These are phyloP conservation scores for Coix lacrymajobi DNA, from an alignment of 176 grass and related monocot species.

Conservation along the genomic window DNA sequence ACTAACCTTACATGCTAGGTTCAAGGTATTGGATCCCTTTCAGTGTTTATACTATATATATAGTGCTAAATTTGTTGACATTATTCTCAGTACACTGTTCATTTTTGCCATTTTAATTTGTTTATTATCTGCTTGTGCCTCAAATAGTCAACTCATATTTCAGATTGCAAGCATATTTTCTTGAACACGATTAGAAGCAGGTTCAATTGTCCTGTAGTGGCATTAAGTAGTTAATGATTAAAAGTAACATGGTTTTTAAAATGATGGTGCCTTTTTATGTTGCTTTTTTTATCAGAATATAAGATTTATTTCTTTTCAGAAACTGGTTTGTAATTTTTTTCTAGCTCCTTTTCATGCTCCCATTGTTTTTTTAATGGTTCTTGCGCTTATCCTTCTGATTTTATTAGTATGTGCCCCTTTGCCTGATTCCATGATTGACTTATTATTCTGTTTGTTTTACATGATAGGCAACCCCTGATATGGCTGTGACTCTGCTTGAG, in stretches of 20 bases:
- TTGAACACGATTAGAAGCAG: background rate
- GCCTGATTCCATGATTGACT: conserved; percentile 13
- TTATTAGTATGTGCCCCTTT: background rate
- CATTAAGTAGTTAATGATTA: conserved; percentile 4
- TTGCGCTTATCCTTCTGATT: conserved; percentile 13
- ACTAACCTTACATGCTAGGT: conserved; percentile 93
- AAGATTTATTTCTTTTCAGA: background rate
- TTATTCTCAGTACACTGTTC: conserved; percentile 5
- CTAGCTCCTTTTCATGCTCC: background rate
- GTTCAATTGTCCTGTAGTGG: conserved; percentile 1
- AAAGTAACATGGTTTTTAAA: background rate
- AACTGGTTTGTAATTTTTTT: conserved; percentile 7
- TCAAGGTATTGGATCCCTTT: conserved; percentile 65
- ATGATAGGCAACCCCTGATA: conserved; percentile 95
- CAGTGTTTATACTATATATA: background rate
- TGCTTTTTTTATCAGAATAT: background rate
- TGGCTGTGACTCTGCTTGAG: conserved; percentile 97
- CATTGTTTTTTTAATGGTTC: conserved; percentile 15
- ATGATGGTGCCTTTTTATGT: background rate
- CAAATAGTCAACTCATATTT: conserved; percentile 10
- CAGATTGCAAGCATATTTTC: background rate
- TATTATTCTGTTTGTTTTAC: conserved; percentile 35
- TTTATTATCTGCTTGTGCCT: background rate
- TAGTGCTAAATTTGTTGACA: background rate
- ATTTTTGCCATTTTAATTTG: conserved; percentile 29